phyloP scores from a whole-genome alignment of 306 rosid genomes.

The Quillaja saponaria region DNA sequence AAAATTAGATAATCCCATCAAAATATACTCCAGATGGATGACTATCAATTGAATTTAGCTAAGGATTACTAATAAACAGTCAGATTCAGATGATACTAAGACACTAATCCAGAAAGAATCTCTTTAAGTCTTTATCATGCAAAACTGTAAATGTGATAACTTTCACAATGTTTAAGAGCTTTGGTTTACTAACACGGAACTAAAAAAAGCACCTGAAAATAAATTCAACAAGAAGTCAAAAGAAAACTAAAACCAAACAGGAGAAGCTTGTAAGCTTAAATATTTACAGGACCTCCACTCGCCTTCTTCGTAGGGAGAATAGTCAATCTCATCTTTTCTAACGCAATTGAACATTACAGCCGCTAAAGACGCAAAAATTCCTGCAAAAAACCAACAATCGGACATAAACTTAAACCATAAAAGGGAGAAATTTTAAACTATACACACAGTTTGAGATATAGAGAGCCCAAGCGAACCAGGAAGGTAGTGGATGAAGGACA shows the following conservation, averaged over 20 bases:
- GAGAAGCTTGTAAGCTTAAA: not conserved
- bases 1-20: not conserved
- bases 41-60: not conserved
- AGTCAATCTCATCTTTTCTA: slow-evolving; percentile 89
- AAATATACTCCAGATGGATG: not conserved
- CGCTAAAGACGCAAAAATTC: slow-evolving; percentile 89
- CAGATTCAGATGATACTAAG: not conserved
- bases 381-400: slow-evolving; percentile 40
- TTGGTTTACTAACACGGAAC: slow-evolving; percentile 7
- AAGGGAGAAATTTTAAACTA: not conserved
- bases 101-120: not conserved
- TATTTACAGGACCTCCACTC: slow-evolving; percentile 79
- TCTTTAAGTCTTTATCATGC: not conserved
- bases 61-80: not conserved
- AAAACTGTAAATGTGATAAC: not conserved
- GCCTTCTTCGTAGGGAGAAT: slow-evolving; percentile 96
- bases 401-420: slow-evolving; percentile 47
- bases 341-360: slow-evolving; percentile 99
- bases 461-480: slow-evolving; percentile 54
- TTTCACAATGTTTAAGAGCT: not conserved
- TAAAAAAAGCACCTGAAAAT: not conserved
- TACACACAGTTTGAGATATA: not conserved
- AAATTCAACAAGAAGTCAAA: not conserved
- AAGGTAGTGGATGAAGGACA: slow-evolving; percentile 86
- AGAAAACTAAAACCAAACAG: not conserved